Base-by-base conservation (phyloP, 495 filamentous ascomycete species). In the Margaritispora aquatica region DNA sequence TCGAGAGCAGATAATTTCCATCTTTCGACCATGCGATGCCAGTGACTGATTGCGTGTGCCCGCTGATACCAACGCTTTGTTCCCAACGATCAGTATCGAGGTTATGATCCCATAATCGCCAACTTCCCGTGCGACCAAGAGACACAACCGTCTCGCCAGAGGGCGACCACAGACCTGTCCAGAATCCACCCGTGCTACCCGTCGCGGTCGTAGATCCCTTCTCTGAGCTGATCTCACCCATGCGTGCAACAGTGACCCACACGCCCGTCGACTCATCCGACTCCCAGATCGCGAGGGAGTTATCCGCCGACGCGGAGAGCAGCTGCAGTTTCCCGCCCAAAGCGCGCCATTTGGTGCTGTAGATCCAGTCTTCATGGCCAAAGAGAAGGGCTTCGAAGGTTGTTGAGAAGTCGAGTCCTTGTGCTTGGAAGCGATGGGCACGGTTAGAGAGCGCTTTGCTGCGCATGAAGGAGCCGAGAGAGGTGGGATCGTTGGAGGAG, bases 321-420 rank as follows among this genome's bases (percentile, higher is more conserved):
- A 99, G 82, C 63, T 88, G 90, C 19, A 86, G 77, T 55, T 75
- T 77, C 9, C 74, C 74, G 4, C 74, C 67, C 24, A 76, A 70
- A 10, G 80, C 79, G 27, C 80, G 78, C 94, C 94, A 99, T 36
- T 76, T 75, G 0, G 88, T 82, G 54, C 88, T 92, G 68, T 95
- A 97, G 23, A 99, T 89, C 94, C 94, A 99, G 66, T 99, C 94
- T 64, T 99, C 94, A 66, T 97, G 95, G 20, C 95, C 94, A 23
- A 97, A 84, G 9, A 99, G 81, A 13, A 99, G 77, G 7, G 95
- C 95, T 73, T 97, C 95, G 61, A 97, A 97, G 0, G 92, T 96
- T 49, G 96, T 76, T 26, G 86, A 90, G 71, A 87, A 96, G 41
- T 81, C 75, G 7, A 64, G 46, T 8, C 67, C 68, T 34, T 75